These are phyloP conservation scores for Coemansia sp. DNA, from an alignment of 192 early-diverging fungal species.

Conservation along the genomic window DNA sequence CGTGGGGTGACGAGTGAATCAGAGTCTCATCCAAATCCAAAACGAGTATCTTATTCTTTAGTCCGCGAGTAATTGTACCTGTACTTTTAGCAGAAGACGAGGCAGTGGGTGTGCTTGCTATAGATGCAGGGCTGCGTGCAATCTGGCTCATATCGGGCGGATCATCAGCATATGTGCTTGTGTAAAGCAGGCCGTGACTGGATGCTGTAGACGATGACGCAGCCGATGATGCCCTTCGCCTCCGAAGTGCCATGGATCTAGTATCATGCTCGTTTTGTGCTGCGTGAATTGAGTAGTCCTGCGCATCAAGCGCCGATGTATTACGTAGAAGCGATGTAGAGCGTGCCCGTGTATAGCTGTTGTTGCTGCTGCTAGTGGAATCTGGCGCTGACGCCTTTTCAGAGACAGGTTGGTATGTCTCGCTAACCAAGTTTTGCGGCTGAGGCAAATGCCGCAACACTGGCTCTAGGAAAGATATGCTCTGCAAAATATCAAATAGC, in stretches of 20 bases:
- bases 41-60: constrained; percentile 58
- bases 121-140: constrained; percentile 6
- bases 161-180: constrained; percentile 3
- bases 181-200: constrained; percentile 12
- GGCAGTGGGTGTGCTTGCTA: constrained; percentile 12
- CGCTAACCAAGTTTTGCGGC: constrained; percentile 47
- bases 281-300: not conserved
- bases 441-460: constrained; percentile 43
- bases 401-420: constrained; percentile 50
- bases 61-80: constrained; percentile 10
- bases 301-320: not conserved
- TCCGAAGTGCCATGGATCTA: constrained; percentile 14
- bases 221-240: constrained; percentile 37
- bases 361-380: not conserved
- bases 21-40: constrained; percentile 70
- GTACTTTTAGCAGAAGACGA: constrained; percentile 5
- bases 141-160: not conserved
- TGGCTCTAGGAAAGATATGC: constrained; percentile 34
- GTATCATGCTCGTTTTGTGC: constrained; percentile 3
- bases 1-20: constrained; percentile 64
- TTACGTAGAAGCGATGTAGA: constrained; percentile 7
- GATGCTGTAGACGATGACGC: constrained; percentile 41
- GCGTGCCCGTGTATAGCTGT: constrained; percentile 3
- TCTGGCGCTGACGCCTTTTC: constrained; percentile 21
- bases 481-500: constrained; percentile 33